phyloP scores from a whole-genome alignment of 1,284 basidiomycete species.

The Puccinia triticina region DNA sequence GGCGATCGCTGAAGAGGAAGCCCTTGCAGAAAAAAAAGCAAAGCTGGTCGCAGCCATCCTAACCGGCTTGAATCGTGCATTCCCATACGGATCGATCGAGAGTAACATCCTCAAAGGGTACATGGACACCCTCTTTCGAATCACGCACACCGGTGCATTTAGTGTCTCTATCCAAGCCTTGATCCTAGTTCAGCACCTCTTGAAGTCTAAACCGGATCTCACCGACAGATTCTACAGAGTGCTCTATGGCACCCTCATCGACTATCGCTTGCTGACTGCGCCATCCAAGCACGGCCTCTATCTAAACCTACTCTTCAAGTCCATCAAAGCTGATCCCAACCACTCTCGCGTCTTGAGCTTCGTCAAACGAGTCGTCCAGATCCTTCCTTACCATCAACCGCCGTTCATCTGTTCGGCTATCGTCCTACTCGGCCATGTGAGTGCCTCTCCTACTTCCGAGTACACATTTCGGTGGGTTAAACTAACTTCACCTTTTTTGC shows the following conservation, averaged over 20 bases:
- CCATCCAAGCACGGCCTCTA: slow-evolving; percentile 95
- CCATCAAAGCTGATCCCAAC: slow-evolving; percentile 77
- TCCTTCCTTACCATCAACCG: slow-evolving; percentile 74
- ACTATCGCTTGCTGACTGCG: slow-evolving; percentile 76
- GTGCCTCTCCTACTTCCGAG: slow-evolving; percentile 48
- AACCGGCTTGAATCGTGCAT: slow-evolving; percentile 90
- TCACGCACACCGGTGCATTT: slow-evolving; percentile 87
- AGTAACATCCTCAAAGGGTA: slow-evolving; percentile 74
- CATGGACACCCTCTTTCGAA: slow-evolving; percentile 90
- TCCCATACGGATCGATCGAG: slow-evolving; percentile 77
- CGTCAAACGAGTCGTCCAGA: slow-evolving; percentile 82
- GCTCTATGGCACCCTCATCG: slow-evolving; percentile 84
- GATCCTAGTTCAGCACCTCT: slow-evolving; percentile 85
- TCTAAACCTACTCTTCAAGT: slow-evolving; percentile 91
- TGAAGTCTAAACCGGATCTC: slow-evolving; percentile 64
- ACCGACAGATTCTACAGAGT: slow-evolving; percentile 86
- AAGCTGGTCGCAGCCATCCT: slow-evolving; percentile 87
- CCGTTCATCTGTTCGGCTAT: slow-evolving; percentile 90
- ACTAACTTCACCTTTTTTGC: not conserved
- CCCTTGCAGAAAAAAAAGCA: slow-evolving; percentile 78
- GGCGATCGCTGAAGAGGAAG: slow-evolving; percentile 64
- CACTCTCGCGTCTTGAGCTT: slow-evolving; percentile 76
- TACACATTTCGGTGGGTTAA: too few relatives aligned
- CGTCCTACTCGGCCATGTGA: slow-evolving; percentile 65
- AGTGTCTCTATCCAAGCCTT: slow-evolving; percentile 95